phyloP scores from a whole-genome alignment of 1,139 yeast genomes.

The Yamadazyma taylorii region DNA sequence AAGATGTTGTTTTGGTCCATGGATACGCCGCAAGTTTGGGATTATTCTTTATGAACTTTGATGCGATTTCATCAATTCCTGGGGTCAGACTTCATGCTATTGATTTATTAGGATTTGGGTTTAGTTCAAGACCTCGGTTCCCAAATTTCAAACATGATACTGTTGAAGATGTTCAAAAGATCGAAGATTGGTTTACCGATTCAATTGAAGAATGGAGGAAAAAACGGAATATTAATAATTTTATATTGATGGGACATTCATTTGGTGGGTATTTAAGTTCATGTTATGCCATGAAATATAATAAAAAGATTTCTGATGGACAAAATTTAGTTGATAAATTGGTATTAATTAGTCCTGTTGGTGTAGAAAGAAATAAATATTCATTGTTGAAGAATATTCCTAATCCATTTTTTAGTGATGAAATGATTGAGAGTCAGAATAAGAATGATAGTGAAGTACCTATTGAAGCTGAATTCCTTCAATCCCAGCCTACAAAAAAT shows the following conservation, averaged over 20 bases:
- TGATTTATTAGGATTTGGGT: constrained; percentile 47
- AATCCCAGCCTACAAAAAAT: constrained; percentile 6
- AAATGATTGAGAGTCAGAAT: constrained; percentile 31
- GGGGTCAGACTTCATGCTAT: constrained; percentile 47
- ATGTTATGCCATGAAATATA: constrained; percentile 71
- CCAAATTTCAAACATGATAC: constrained; percentile 32
- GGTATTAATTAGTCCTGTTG: constrained; percentile 47
- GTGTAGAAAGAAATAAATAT: constrained; percentile 38
- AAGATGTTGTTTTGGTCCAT: constrained; percentile 44
- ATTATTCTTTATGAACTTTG: constrained; percentile 43
- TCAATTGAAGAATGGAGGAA: constrained; percentile 84
- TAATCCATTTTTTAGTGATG: constrained; percentile 19
- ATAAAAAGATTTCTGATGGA: constrained; percentile 30
- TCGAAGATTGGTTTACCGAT: constrained; percentile 77
- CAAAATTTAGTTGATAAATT: constrained; percentile 36
- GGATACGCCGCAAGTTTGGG: constrained; percentile 52
- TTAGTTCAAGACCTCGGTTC: constrained; percentile 42
- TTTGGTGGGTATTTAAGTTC: constrained; percentile 88
- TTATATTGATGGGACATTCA: constrained; percentile 85
- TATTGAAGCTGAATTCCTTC: constrained; percentile 12
- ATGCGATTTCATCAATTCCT: constrained; percentile 37
- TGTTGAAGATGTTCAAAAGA: constrained; percentile 37
- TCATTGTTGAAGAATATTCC: constrained; percentile 29
- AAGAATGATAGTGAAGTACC: constrained; percentile 23
- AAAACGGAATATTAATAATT: constrained; percentile 51